phyloP scores from a whole-genome alignment of 371 early-diverging fungal species.

The Parasitella parasitica region DNA sequence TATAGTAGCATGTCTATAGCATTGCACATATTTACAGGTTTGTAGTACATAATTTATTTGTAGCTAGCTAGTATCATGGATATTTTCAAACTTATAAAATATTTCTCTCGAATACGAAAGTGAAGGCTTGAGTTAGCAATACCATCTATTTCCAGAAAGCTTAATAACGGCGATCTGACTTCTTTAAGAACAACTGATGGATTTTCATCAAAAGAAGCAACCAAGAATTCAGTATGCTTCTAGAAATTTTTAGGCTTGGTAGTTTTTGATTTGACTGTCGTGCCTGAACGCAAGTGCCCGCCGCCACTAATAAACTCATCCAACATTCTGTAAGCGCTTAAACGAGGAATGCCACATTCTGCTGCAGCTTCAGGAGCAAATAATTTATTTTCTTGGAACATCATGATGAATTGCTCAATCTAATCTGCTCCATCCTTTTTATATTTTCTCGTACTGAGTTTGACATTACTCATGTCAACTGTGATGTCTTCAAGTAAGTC shows the following conservation, averaged over 20 bases:
- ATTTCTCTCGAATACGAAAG: constrained; percentile 7
- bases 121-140: constrained; percentile 6
- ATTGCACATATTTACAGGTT: no score
- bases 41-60: no score
- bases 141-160: neutral
- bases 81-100: neutral
- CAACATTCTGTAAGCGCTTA: neutral
- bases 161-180: neutral
- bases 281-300: neutral
- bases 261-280: neutral
- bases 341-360: constrained; percentile 5
- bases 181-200: neutral
- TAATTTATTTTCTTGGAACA: constrained; percentile 5
- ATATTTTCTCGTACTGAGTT: constrained; percentile 1
- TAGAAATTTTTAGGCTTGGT: no score
- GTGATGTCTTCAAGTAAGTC: constrained; percentile 5
- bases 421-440: constrained; percentile 5
- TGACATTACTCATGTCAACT: constrained; percentile 8
- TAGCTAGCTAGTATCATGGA: no score
- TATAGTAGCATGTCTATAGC: no score
- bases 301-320: constrained; percentile 9
- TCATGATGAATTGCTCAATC: neutral
- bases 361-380: constrained; percentile 6
- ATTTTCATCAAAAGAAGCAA: constrained; percentile 5
- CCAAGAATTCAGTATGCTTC: neutral